Conservation (phyloP, 2,329 filamentous ascomycete species). For the Fusarium equiseti region DNA sequence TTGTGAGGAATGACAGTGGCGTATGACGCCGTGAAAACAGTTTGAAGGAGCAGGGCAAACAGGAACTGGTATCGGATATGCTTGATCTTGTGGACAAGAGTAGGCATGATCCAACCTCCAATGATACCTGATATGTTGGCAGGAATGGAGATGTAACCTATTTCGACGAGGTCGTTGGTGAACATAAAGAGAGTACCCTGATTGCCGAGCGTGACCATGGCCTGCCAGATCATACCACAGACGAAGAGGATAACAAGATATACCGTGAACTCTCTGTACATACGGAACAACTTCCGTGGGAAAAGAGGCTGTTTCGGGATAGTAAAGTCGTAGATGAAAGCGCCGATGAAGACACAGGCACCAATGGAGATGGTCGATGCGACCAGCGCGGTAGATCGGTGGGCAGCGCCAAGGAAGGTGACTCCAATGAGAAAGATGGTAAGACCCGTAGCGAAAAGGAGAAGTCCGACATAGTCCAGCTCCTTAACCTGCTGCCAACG, state of each 20-base stretch:
- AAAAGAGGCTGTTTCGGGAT: slow-evolving; percentile 8
- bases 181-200: slow-evolving; percentile 22
- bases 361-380: slow-evolving; percentile 5
- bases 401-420: slow-evolving; percentile 10
- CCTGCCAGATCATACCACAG: slow-evolving; percentile 21
- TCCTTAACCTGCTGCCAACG: slow-evolving; percentile 24
- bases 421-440: slow-evolving; percentile 1
- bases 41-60: slow-evolving; percentile 8
- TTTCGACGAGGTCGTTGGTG: slow-evolving; percentile 8
- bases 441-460: slow-evolving; percentile 13
- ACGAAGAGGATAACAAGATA: slow-evolving; percentile 18
- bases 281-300: slow-evolving; percentile 4
- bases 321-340: slow-evolving; percentile 18
- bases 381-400: slow-evolving; percentile 10
- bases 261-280: slow-evolving; percentile 16
- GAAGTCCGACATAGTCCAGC: slow-evolving; percentile 14
- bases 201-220: not conserved
- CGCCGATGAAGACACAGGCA: slow-evolving; percentile 10
- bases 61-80: slow-evolving; percentile 22
- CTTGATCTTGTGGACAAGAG: slow-evolving; percentile 19
- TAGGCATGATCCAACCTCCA: slow-evolving; percentile 22
- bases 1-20: slow-evolving; percentile 12
- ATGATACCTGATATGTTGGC: slow-evolving; percentile 8
- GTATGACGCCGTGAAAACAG: slow-evolving; percentile 11
- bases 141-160: slow-evolving; percentile 6